phyloP scores from a whole-genome alignment of 192 early-diverging fungal species.

The Piromyces finnis region DNA sequence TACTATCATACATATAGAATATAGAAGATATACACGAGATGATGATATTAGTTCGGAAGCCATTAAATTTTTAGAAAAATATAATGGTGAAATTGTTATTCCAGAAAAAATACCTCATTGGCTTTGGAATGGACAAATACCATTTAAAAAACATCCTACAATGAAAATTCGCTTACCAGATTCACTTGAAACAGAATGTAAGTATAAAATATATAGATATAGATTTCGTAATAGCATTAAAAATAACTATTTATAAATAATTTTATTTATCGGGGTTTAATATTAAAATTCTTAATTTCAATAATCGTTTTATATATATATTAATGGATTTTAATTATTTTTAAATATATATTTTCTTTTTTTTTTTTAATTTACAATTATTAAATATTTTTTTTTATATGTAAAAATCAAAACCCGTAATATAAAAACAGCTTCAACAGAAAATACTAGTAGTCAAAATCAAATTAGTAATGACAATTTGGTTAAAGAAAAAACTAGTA shows the following conservation, averaged over 20 bases:
- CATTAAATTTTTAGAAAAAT: constrained; percentile 61
- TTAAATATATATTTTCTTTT: too few relatives aligned
- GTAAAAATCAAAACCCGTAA: background rate
- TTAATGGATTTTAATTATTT: too few relatives aligned
- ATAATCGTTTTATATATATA: too few relatives aligned
- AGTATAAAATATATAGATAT: too few relatives aligned
- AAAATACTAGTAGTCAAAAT: background rate
- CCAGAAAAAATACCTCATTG: constrained; percentile 34
- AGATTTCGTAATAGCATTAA: too few relatives aligned
- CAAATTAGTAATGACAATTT: background rate
- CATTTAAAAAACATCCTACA: constrained; percentile 47
- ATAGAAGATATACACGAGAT: constrained; percentile 20
- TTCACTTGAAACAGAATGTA: background rate
- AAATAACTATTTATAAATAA: too few relatives aligned
- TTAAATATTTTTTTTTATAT: too few relatives aligned
- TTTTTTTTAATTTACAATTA: too few relatives aligned
- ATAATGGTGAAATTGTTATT: constrained; percentile 45
- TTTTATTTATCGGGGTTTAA: too few relatives aligned
- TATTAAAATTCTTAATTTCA: too few relatives aligned
- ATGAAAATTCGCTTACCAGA: constrained; percentile 19
- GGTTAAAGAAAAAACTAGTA: background rate
- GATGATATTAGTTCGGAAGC: constrained; percentile 47
- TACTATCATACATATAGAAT: constrained; percentile 42
- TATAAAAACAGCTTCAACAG: background rate
- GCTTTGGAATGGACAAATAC: constrained; percentile 47